Evolutionary conservation across 805 yeast species (phyloP).

Genomic region (Pichia paraexigua): DNA sequence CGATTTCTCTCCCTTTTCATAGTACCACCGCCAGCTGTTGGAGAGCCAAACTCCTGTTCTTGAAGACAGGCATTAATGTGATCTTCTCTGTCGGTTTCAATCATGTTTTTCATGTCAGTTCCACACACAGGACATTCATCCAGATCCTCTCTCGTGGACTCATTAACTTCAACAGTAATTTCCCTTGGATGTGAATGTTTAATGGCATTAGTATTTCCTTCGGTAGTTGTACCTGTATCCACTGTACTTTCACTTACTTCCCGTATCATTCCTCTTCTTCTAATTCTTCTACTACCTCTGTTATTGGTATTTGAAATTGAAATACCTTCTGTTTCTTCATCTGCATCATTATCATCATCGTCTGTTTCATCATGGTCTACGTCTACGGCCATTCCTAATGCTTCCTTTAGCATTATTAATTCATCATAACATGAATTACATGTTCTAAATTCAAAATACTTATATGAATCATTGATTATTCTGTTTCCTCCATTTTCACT

Average conservation of each 20-base stretch:
- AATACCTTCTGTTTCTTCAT: background rate
- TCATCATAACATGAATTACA: conserved; percentile 69
- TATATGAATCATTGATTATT: conserved; percentile 20
- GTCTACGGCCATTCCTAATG: conserved; percentile 24
- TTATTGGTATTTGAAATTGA: background rate
- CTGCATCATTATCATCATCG: background rate
- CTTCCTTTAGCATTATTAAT: conserved; percentile 40
- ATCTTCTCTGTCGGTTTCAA: conserved; percentile 37
- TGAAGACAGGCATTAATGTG: conserved; percentile 69
- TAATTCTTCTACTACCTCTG: background rate
- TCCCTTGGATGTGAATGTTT: conserved; percentile 13
- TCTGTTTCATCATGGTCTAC: background rate
- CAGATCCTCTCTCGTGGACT: conserved; percentile 18
- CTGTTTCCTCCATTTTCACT: conserved; percentile 9
- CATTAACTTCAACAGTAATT: conserved; percentile 7
- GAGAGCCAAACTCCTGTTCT: conserved; percentile 54
- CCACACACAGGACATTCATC: conserved; percentile 41
- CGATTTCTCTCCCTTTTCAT: conserved; percentile 52
- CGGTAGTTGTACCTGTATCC: background rate
- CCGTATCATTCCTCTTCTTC: background rate
- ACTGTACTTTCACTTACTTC: background rate
- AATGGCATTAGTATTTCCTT: background rate
- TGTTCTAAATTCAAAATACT: conserved; percentile 57
- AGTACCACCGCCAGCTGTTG: conserved; percentile 19
- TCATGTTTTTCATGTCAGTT: conserved; percentile 15